Conservation (phyloP, 306 rosid species). For the Lathyrus aphaca region DNA sequence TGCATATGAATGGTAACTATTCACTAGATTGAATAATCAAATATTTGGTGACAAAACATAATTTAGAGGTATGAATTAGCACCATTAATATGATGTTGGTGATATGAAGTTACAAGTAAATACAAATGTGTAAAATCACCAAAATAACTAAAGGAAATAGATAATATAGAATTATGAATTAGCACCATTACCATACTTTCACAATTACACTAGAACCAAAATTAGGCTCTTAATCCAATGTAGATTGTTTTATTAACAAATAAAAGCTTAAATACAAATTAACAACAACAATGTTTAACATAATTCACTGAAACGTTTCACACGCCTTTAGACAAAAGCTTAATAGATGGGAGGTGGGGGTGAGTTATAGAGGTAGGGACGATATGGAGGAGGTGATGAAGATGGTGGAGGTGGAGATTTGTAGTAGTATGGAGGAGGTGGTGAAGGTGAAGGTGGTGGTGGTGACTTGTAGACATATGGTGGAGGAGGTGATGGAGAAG, state of each 20-base stretch:
- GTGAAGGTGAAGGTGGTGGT: not conserved
- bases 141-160: not conserved
- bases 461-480: slow-evolving; percentile 29
- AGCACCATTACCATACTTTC: not conserved
- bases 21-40: not conserved
- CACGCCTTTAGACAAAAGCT: not conserved
- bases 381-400: too few relatives aligned
- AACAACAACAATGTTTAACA: too few relatives aligned
- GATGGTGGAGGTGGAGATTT: too few relatives aligned
- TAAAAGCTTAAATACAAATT: too few relatives aligned
- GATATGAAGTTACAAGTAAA: not conserved
- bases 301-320: not conserved
- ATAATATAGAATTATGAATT: not conserved
- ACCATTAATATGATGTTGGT: not conserved
- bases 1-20: not conserved
- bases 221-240: not conserved
- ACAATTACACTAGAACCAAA: not conserved
- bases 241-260: too few relatives aligned
- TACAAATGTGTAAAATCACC: not conserved
- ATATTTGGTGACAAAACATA: not conserved
- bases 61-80: not conserved
- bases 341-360: slow-evolving; percentile 18
- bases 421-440: slow-evolving; percentile 11
- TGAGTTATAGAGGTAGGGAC: too few relatives aligned
- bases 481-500: not conserved